Conservation (phyloP, 768 basidiomycete species). For the Agrocybe praecox region DNA sequence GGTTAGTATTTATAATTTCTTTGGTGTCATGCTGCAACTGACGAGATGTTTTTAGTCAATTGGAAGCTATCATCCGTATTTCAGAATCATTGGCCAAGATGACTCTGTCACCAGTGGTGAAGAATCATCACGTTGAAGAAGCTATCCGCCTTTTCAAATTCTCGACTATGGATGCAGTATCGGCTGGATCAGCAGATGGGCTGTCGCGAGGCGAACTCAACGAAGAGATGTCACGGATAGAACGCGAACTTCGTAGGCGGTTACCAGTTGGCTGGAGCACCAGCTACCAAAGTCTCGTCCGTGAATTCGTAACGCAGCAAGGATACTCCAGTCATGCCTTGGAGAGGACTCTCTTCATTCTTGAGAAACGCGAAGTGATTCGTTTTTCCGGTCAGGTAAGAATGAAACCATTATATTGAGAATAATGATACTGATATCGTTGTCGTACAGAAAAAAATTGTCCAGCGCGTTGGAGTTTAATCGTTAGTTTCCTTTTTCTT, state of each 20-base stretch:
- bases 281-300: constrained; percentile 89
- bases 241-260: constrained; percentile 80
- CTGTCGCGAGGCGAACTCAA: constrained; percentile 89
- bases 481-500: background rate
- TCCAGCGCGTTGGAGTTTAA: constrained; percentile 33
- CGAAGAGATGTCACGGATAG: constrained; percentile 90
- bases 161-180: constrained; percentile 99
- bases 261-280: constrained; percentile 96
- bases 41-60: constrained; percentile 54
- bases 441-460: constrained; percentile 43
- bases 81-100: constrained; percentile 97
- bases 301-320: constrained; percentile 93
- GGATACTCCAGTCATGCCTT: constrained; percentile 89
- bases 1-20: constrained; percentile 51
- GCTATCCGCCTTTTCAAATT: constrained; percentile 98
- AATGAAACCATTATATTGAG: constrained; percentile 4
- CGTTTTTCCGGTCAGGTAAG: constrained; percentile 78
- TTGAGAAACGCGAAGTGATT: constrained; percentile 96
- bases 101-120: constrained; percentile 83
- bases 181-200: constrained; percentile 92
- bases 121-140: constrained; percentile 95
- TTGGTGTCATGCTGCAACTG: background rate
- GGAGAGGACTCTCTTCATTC: constrained; percentile 85
- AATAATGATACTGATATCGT: constrained; percentile 3
- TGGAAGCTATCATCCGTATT: constrained; percentile 98